Evolutionary conservation across 1,284 basidiomycete genomes (phyloP).

Genomic region (Rhodotorula sp.): DNA sequence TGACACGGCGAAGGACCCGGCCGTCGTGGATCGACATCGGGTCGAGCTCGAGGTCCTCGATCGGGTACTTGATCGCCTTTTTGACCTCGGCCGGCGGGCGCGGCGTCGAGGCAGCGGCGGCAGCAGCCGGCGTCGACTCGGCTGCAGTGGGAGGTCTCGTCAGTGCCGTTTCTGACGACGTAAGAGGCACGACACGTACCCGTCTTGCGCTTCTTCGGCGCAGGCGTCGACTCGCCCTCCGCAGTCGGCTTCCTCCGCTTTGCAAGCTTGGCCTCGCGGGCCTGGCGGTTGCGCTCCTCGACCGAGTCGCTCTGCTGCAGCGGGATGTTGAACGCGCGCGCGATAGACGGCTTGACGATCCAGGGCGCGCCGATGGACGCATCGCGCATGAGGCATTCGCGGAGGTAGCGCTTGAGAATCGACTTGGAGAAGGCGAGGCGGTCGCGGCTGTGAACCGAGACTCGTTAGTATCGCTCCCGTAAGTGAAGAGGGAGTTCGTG

Average conservation of each 20-base stretch:
- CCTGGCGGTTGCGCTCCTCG: constrained; percentile 71
- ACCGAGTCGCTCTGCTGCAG: constrained; percentile 81
- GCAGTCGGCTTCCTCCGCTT: constrained; percentile 47
- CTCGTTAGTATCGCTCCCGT: background rate
- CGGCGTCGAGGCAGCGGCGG: background rate
- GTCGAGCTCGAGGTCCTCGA: constrained; percentile 56
- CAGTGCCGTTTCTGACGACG: background rate
- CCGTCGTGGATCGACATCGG: constrained; percentile 49
- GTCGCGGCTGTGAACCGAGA: constrained; percentile 62
- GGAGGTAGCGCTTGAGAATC: constrained; percentile 90
- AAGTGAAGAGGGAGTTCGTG: too few relatives aligned
- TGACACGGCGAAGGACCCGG: constrained; percentile 63
- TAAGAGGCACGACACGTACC: constrained; percentile 50
- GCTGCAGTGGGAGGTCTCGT: background rate
- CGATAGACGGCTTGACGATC: constrained; percentile 84
- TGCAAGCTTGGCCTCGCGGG: constrained; percentile 73
- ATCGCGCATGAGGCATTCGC: constrained; percentile 88
- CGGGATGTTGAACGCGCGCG: constrained; percentile 77
- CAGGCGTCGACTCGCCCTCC: constrained; percentile 39
- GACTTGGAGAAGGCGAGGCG: constrained; percentile 93
- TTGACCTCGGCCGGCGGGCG: constrained; percentile 9
- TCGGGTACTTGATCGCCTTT: constrained; percentile 63
- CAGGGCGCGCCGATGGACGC: constrained; percentile 89
- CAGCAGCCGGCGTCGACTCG: background rate
- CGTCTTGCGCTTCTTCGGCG: constrained; percentile 75